Evolutionary conservation across 2,329 filamentous ascomycete genomes (phyloP), one percentile per base, ranked within the genome.

Genomic region (Aspergillus glaucus): DNA sequence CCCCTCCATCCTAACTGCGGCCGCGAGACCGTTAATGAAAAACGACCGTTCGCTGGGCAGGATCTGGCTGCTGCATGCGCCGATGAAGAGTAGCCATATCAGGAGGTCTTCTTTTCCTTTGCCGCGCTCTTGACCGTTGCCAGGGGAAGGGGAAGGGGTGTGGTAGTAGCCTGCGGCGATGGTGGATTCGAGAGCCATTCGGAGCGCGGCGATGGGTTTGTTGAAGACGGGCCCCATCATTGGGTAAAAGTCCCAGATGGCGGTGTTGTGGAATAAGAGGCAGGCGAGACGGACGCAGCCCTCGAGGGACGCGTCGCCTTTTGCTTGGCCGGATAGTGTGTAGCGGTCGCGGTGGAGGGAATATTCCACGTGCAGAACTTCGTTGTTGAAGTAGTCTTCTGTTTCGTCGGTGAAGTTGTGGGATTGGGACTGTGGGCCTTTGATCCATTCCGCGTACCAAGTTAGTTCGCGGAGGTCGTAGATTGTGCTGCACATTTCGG

Each of bases 201-300:
- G 65, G 10, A 70, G 59, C 3, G 59, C 62, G 21, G 60, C 51
- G 21, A 70, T 62, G 1, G 67, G 67, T 44, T 63, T 62, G 8
- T 63, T 62, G 15, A 70, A 64, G 1, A 70, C 55, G 1, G 65
- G 64, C 2, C 53, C 66, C 15, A 68, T 53, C 43, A 59, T 54
- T 1, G 67, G 67, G 50, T 69, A 70, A 47, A 70, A 70, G 44
- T 59, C 61, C 67, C 67, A 70, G 49, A 70, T 68, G 19, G 61
- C 55, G 37, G 58, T 66, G 56, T 70, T 70, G 57, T 70, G 67
- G 61, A 67, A 70, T 2, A 68, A 50, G 3, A 70, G 58, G 43
- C 63, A 63, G 19, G 65, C 66, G 7, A 70, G 62, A n/a, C 67
- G 67, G 17, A 62, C 59, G 48, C 65, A 67, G 40, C 67, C 67